Base-by-base conservation (phyloP, 768 basidiomycete species). In the Tephrocybe sp. region DNA sequence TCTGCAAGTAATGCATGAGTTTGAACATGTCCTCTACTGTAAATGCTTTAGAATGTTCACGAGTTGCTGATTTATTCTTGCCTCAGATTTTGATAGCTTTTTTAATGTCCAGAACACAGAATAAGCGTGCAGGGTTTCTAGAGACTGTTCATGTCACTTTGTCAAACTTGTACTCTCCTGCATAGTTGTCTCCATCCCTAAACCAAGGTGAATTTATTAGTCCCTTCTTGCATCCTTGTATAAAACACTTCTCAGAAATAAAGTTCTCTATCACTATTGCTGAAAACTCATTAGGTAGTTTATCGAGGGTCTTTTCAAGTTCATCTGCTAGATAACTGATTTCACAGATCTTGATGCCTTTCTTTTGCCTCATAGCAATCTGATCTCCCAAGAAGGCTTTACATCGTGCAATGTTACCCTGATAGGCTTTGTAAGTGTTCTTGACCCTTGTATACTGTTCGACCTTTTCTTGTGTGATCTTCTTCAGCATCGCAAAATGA, bases 21-120 rank as follows among this genome's bases (percentile, higher is more conserved):
- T n/a, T n/a, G n/a, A n/a, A n/a, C n/a, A n/a, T 55, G 19, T 70
- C 69, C 36, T 70, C 65, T 6, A 64, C 56, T n/a, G 60, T 57
- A 42, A 68, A 68, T 2, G 67, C 65, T 17, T 65, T 59, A 0
- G 67, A 68, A 53, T 73, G 69, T 31, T 61, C 52, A 2, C 62
- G 62, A 3, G 52, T 60, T 22, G 57, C 57, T 12, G 58, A 49
- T 11, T 49, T 59, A 0, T 60, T 64, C 35, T 64, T 55, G 39
- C 8, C 55, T 12, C 41, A 58, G 52, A 20, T 64, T 54, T 64
- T 66, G 39, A 68, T 39, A 0, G 59, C 56, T 26, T 64, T 60
- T 5, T 68, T 39, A 5, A 69, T 22, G 1, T 54, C 45, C 9
- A 59, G 50, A 1, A 71, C 61, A 17, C 56, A 53, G 19, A 40